Base-by-base conservation (phyloP, 495 filamentous ascomycete species). In the Immersiella caudata region DNA sequence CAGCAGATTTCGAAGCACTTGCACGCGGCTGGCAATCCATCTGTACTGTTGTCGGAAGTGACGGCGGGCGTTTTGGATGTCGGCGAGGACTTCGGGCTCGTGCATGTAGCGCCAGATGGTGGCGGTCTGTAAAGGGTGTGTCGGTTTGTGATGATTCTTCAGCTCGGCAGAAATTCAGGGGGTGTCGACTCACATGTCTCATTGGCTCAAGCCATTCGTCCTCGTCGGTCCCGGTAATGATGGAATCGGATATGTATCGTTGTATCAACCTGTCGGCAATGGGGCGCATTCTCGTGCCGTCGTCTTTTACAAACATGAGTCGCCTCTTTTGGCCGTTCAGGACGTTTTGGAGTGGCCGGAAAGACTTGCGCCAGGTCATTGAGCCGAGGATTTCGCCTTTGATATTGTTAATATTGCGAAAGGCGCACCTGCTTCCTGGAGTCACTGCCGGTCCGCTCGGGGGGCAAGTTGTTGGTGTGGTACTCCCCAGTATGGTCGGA, bases 41-140 rank as follows among this genome's bases (percentile, higher is more conserved):
- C n/a, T 35, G 26, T 14, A 33, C 24, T 62, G 60, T n/a, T 14
- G n/a, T 12, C n/a, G n/a, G n/a, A 62, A 16, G 35, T 35, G 60
- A 14, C 60, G 60, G n/a, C 60, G 60, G 4, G 24, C 60, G 35
- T 62, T 49, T n/a, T 62, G 60, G 20, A 62, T 62, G 27, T 36
- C 60, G 60, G 21, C 27, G 35, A 62, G 60, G n/a, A 62, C 60
- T n/a, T 62, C 60, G 9, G 52, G 20, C 11, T 62, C 24, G 14
- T 40, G 21, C 24, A 51, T 51, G 24, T 24, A 54, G 61, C 18
- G 61, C 46, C 60, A 29, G 8, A 62, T 65, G n/a, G 18, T 20
- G 6, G 21, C 60, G 18, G n/a, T 21, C 29, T 18, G n/a, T n/a
- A n/a, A n/a, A 1, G 27, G 27, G 33, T 60, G 11, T 60, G 33